Base-by-base conservation (phyloP, 2,329 filamentous ascomycete genomes). In the Capronia epimyces region DNA sequence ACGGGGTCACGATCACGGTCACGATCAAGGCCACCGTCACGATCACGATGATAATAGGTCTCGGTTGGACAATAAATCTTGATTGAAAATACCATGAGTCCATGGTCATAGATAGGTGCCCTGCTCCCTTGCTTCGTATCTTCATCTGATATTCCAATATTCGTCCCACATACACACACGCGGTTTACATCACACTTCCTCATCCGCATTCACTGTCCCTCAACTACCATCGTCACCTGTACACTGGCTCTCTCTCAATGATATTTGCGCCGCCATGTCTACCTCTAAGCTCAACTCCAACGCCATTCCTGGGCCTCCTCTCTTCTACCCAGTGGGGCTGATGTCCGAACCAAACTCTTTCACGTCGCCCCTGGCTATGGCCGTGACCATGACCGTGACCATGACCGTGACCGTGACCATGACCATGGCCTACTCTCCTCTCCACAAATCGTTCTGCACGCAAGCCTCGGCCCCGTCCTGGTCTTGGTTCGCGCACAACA, bases 241-340 rank as follows among this genome's bases (percentile, higher is more conserved):
- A 55, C n/a, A 55, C 8, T 12, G 49, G 52, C 20, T 49, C 41
- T 24, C 52, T 49, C 37, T 55, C 52, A 15, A 55, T 43, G 31
- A 55, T 55, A 32, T 48, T 49, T n/a, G 43, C 24, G 29, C 27
- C 27, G n/a, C 15, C 15, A 22, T 13, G 36, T 37, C 41, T 29
- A 6, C 25, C 29, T 22, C 15, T 24, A 10, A 12, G n/a, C 9
- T 15, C 43, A 12, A 10, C 29, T 4, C n/a, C 16, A 24, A 12
- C 20, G 3, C n/a, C 39, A 1, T 42, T n/a, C 25, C 32, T 27
- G 27, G 16, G 16, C 15, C 43, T 13, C 29, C 43, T 45, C 25
- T 32, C 27, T n/a, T 32, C 27, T n/a, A 45, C 15, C 43, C 43
- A 45, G n/a, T 3, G 13, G 31, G 24, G 22, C 5, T 43, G 36